phyloP scores from a whole-genome alignment of 805 yeast species.

The Candida rishiriensis region DNA sequence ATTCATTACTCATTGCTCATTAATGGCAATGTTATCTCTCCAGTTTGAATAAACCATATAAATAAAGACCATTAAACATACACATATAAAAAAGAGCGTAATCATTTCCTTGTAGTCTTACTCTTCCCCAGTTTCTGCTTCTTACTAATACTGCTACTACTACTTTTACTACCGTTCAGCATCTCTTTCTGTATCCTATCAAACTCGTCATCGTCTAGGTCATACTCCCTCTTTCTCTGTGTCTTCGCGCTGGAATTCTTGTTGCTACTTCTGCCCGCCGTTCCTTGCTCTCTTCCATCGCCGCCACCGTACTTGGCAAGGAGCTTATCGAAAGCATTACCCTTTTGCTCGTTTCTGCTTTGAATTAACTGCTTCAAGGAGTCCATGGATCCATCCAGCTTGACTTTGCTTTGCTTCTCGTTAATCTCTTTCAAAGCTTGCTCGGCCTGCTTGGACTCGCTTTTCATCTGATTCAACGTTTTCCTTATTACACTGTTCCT shows the following conservation, averaged over 20 bases:
- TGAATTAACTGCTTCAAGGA: constrained; percentile 48
- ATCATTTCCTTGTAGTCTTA: not conserved
- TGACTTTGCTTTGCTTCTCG: constrained; percentile 28
- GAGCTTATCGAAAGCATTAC: constrained; percentile 38
- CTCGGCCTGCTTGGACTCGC: constrained; percentile 64
- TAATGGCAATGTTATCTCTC: too few relatives aligned
- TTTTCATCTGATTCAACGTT: constrained; percentile 47
- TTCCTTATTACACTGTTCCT: constrained; percentile 44
- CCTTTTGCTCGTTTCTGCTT: constrained; percentile 40
- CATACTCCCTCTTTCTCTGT: constrained; percentile 21
- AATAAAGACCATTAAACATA: too few relatives aligned
- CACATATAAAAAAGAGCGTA: too few relatives aligned
- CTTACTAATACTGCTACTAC: not conserved
- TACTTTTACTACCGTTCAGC: constrained; percentile 9
- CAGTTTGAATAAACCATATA: too few relatives aligned
- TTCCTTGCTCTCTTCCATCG: constrained; percentile 32
- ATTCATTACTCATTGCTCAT: too few relatives aligned
- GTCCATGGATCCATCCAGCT: constrained; percentile 29
- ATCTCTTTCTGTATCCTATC: constrained; percentile 38
- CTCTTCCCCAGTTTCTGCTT: not conserved
- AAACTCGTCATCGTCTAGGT: constrained; percentile 49
- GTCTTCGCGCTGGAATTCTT: constrained; percentile 10
- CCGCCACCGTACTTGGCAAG: constrained; percentile 45
- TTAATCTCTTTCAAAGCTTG: constrained; percentile 35
- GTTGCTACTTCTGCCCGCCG: constrained; percentile 26